These are phyloP conservation scores for Artomyces pyxidatus DNA, from an alignment of 768 basidiomycete species.

Conservation along the genomic window DNA sequence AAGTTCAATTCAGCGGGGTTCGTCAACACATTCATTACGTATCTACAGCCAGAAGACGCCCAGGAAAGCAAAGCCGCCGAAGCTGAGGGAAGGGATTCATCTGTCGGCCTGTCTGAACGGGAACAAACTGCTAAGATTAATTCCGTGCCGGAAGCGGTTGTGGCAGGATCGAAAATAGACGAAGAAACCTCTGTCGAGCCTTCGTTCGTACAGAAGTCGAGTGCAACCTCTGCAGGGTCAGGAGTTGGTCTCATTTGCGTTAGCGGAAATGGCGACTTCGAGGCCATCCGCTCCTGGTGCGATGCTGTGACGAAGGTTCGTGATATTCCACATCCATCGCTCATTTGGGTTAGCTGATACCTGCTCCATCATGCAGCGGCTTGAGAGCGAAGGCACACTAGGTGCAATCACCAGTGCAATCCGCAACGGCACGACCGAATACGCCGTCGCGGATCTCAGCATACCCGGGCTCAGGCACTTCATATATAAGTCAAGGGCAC, in stretches of 20 bases:
- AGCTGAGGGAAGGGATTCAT: too few species aligned
- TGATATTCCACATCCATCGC: neutral
- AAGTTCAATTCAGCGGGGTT: constrained; percentile 88
- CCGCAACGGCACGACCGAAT: constrained; percentile 44
- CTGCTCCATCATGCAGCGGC: constrained; percentile 43
- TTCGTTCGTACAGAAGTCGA: neutral
- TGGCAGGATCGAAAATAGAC: neutral
- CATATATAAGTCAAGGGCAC: constrained; percentile 82
- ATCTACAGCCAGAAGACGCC: constrained; percentile 32
- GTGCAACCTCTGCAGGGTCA: neutral
- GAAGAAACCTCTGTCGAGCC: neutral
- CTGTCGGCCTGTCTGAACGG: neutral
- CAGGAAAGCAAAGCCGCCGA: neutral
- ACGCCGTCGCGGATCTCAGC: constrained; percentile 66
- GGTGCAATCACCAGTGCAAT: constrained; percentile 43
- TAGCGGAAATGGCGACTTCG: constrained; percentile 77
- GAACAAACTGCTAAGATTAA: neutral
- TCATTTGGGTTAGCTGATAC: neutral
- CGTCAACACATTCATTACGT: constrained; percentile 84
- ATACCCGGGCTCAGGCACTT: constrained; percentile 92
- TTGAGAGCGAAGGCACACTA: constrained; percentile 51
- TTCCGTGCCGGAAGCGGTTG: neutral
- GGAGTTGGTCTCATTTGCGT: constrained; percentile 64
- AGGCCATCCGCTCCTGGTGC: constrained; percentile 73
- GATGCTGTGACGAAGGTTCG: constrained; percentile 53